Base-by-base conservation (phyloP, 179 eudicot species). In the Amaranthus tricolor region DNA sequence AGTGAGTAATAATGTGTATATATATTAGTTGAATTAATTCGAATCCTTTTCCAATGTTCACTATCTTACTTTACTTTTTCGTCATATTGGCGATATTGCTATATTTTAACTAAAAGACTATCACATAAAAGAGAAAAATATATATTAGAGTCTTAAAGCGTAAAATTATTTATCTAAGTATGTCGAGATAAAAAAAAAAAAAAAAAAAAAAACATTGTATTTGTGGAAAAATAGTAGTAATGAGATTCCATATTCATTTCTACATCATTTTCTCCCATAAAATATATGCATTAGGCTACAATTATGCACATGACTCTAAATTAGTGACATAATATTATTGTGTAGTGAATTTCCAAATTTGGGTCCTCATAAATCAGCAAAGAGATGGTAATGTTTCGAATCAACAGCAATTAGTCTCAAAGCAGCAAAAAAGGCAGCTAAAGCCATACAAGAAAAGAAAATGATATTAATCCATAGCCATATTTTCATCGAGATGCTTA, bases 381-480 rank as follows among this genome's bases (percentile, higher is more conserved):
- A 93, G 44, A 88, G 9, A 79, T 82, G 78, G 76, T 89, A 93
- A 0, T 84, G 81, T 68, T 83, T 88, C 5, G 92, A 90, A 81
- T 95, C 93, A 1, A 80, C 85, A 48, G 78, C 81, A 60, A 93
- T 93, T 9, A 91, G 88, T 79, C 95, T 88, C 60, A 91, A 6
- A 54, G 98, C 93, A 40, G 98, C 84, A 71, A 93, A 53, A 16
- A 84, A 84, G 11, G 97, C 88, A 31, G 88, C 90, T 58, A 86
- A 45, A 12, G 98, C 82, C 86, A 87, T 72, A 57, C 76, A 63
- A 19, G 87, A 62, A 45, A 91, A 93, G 87, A 93, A 82, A 16
- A 76, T 59, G 24, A 93, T 88, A 70, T 89, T 93, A 59, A 86
- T 68, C 98, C 98, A 93, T 62, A 91, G 97, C 98, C 98, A 93